Evolutionary conservation across 345 rosid genomes (phyloP).

Genomic region (Salix koriyanagi): DNA sequence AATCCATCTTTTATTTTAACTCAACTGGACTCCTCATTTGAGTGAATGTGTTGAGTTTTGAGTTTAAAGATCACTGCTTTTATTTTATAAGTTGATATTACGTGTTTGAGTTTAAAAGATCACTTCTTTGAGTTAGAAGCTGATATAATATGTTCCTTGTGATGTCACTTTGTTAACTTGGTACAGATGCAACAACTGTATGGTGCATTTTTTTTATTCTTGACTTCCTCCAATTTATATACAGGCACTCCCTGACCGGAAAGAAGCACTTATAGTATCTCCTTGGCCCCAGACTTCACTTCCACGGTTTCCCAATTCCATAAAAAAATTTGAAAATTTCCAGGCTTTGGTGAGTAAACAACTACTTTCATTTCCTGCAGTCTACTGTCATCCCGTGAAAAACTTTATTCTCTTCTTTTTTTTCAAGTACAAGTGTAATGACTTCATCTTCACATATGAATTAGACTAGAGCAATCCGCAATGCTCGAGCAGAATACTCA

Average conservation of each 20-base stretch:
- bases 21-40: background rate
- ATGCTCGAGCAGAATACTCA: constrained; percentile 93
- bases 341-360: constrained; percentile 68
- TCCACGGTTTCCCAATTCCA: constrained; percentile 49
- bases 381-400: background rate
- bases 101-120: background rate
- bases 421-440: constrained; percentile 3
- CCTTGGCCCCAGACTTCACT: constrained; percentile 82
- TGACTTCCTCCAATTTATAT: constrained; percentile 9
- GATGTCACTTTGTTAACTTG: background rate
- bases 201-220: background rate
- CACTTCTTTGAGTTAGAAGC: background rate
- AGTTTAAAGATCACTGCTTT: background rate
- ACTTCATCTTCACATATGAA: constrained; percentile 7
- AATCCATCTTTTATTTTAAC: background rate
- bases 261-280: constrained; percentile 84
- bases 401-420: background rate
- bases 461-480: constrained; percentile 87
- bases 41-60: background rate
- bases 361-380: constrained; percentile 1
- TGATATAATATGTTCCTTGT: background rate
- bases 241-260: constrained; percentile 74
- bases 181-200: background rate
- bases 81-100: background rate
- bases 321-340: constrained; percentile 80